A percentile compares a stretch with the other conserved stretches of the same genome.
Evolutionary conservation across 768 basidiomycete species (phyloP).

Genomic region (Trametopsis cervina): DNA sequence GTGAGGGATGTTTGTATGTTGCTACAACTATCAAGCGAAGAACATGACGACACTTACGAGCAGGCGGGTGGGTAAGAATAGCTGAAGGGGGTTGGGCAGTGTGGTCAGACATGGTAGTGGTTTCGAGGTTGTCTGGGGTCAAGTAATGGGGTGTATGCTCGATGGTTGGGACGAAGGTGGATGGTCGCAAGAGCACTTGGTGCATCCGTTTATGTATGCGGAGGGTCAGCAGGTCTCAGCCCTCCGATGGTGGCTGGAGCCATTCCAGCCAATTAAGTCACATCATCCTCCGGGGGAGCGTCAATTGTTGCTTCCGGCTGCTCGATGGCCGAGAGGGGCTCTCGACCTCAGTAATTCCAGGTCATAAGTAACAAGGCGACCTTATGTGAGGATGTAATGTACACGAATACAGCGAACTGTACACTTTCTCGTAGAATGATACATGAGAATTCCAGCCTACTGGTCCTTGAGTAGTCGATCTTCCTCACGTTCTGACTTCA

Average conservation of each 20-base stretch:
- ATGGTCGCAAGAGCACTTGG: not conserved
- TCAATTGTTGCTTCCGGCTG: slow-evolving; percentile 1
- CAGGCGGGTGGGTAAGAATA: slow-evolving; percentile 12
- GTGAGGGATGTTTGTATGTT: not conserved
- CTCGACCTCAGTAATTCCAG: too few species aligned
- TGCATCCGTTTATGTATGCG: not conserved
- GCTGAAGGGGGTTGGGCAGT: not conserved
- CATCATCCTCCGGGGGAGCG: not conserved
- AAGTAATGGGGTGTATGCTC: not conserved
- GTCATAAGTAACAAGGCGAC: too few species aligned
- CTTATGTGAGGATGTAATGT: too few species aligned
- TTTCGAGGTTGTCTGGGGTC: not conserved
- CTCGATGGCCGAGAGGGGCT: not conserved
- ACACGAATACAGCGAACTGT: too few species aligned
- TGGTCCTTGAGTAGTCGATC: not conserved
- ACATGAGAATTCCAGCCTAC: too few species aligned
- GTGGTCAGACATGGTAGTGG: not conserved
- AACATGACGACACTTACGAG: slow-evolving; percentile 13
- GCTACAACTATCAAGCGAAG: too few species aligned
- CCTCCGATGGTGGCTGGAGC: slow-evolving; percentile 1
- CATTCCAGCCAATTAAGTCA: not conserved
- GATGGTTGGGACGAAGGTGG: not conserved
- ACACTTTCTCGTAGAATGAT: too few species aligned
- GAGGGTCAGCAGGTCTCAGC: slow-evolving; percentile 5
- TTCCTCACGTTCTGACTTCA: slow-evolving; percentile 10